A percentile compares a stretch with the other conserved stretches of the same genome.
These are phyloP conservation scores for Myriosclerotinia scirpicola DNA, from an alignment of 2,329 filamentous ascomycete species.

Conservation along the genomic window DNA sequence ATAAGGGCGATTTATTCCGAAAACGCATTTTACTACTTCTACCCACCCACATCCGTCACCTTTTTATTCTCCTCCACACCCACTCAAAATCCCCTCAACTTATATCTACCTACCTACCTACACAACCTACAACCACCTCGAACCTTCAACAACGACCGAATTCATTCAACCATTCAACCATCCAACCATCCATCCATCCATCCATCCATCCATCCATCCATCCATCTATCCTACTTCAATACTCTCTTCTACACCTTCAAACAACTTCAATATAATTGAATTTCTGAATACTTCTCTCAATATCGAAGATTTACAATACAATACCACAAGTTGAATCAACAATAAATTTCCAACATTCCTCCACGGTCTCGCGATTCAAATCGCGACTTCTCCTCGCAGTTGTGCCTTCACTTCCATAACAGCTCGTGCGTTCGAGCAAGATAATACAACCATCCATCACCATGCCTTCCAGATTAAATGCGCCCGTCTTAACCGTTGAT, in stretches of 20 bases:
- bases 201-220: no score
- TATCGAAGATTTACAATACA: neutral
- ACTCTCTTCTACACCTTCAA: no score
- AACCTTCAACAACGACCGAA: no score
- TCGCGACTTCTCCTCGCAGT: slow-evolving; percentile 37
- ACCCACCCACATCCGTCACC: neutral
- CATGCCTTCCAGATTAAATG: slow-evolving; percentile 84
- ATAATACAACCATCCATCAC: neutral
- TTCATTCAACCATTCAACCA: no score
- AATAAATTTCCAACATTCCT: slow-evolving; percentile 13
- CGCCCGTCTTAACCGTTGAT: slow-evolving; percentile 88
- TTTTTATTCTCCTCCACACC: no score
- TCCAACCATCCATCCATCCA: no score
- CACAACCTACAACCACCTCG: no score
- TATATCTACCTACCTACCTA: no score
- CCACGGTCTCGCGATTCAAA: slow-evolving; percentile 32
- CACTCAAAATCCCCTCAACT: no score
- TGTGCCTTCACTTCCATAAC: slow-evolving; percentile 35
- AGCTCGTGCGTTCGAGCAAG: slow-evolving; percentile 40
- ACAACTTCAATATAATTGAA: neutral
- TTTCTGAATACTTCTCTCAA: neutral
- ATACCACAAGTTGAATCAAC: neutral
- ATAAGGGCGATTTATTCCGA: no score
- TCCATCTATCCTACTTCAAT: no score
- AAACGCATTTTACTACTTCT: no score